These are phyloP conservation scores for Tricharina praecox DNA, from an alignment of 495 filamentous ascomycete species.

Conservation along the genomic window DNA sequence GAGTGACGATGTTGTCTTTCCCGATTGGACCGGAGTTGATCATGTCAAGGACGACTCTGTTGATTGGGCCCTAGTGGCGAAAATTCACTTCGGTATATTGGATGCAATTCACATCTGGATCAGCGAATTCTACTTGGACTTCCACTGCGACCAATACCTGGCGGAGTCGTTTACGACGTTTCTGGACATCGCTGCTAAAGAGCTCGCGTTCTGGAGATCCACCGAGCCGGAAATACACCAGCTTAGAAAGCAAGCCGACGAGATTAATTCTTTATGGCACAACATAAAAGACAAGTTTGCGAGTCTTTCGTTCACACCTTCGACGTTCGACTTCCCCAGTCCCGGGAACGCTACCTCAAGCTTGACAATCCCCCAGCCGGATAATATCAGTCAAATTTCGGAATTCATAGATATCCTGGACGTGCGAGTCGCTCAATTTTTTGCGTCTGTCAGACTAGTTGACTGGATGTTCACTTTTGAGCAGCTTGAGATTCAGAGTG, in stretches of 20 bases:
- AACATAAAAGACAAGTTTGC: slow-evolving; percentile 24
- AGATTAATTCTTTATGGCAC: slow-evolving; percentile 23
- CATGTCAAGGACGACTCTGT: slow-evolving; percentile 22
- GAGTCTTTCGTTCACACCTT: slow-evolving; percentile 21
- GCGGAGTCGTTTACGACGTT: slow-evolving; percentile 26
- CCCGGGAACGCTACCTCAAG: neutral
- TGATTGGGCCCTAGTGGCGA: slow-evolving; percentile 27
- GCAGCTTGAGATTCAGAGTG: slow-evolving; percentile 26
- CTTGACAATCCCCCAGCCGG: slow-evolving; percentile 13
- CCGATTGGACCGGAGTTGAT: slow-evolving; percentile 28
- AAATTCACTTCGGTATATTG: slow-evolving; percentile 27
- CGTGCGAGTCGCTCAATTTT: slow-evolving; percentile 15
- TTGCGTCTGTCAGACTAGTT: slow-evolving; percentile 22
- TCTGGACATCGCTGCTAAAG: slow-evolving; percentile 22
- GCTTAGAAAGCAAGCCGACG: slow-evolving; percentile 20
- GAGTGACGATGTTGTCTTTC: slow-evolving; percentile 28
- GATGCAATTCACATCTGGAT: slow-evolving; percentile 27
- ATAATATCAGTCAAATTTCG: slow-evolving; percentile 18
- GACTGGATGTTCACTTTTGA: slow-evolving; percentile 29
- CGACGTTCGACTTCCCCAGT: slow-evolving; percentile 11
- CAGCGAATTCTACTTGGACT: slow-evolving; percentile 27
- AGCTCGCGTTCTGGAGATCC: slow-evolving; percentile 20
- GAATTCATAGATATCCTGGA: slow-evolving; percentile 25
- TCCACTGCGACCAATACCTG: slow-evolving; percentile 25
- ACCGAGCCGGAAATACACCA: slow-evolving; percentile 14